Evolutionary conservation across 116 monocot genomes (phyloP).

Genomic region (Cymodocea nodosa): DNA sequence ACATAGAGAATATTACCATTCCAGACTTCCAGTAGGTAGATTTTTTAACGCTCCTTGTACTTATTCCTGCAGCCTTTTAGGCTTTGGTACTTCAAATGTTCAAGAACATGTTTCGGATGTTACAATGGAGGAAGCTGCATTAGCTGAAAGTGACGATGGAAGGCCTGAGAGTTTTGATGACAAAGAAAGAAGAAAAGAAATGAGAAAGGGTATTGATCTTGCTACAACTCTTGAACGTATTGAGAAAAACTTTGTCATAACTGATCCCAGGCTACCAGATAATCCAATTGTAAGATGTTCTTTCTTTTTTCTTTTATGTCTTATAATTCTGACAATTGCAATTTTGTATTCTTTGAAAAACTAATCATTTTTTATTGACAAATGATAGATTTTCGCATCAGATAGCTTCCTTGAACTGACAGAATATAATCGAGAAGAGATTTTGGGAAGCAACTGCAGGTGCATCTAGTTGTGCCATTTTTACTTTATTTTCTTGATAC

Average conservation of each 20-base stretch:
- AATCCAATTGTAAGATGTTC: constrained; percentile 89
- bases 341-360: neutral
- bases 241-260: constrained; percentile 99
- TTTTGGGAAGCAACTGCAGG: constrained; percentile 98
- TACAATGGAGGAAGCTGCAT: constrained; percentile 31
- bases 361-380: neutral
- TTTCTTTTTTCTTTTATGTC: neutral
- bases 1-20: neutral
- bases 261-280: constrained; percentile 95
- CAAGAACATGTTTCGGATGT: constrained; percentile 32
- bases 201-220: constrained; percentile 97
- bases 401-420: constrained; percentile 95
- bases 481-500: neutral
- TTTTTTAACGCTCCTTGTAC: neutral
- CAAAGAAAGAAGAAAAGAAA: constrained; percentile 74
- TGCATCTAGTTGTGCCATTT: constrained; percentile 3
- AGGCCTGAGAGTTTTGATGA: constrained; percentile 85
- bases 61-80: constrained; percentile 46
- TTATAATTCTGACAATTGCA: neutral
- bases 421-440: constrained; percentile 93
- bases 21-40: neutral
- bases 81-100: constrained; percentile 36
- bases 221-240: constrained; percentile 97
- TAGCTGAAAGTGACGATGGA: constrained; percentile 66
- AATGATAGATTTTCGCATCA: constrained; percentile 85